Conservation (phyloP, 75 land plant species). For the Sequoiadendron giganteum region DNA sequence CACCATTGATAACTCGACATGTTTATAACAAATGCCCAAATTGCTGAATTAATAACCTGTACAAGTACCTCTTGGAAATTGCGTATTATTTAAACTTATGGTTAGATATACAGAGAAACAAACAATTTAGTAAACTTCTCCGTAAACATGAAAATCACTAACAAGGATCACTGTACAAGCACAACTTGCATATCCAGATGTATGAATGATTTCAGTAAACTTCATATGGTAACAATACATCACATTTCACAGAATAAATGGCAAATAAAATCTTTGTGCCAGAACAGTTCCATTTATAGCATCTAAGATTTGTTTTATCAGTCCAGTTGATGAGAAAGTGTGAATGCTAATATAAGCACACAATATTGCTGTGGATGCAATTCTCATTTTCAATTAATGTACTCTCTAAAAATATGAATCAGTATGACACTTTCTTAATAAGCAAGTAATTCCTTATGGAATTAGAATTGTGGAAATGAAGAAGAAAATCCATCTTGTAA, state of each 20-base stretch:
- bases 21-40: background rate
- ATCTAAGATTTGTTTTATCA: background rate
- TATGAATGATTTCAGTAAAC: background rate
- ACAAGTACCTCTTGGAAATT: background rate
- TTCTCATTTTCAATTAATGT: background rate
- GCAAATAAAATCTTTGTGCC: background rate
- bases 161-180: background rate
- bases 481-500: background rate
- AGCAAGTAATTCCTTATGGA: background rate
- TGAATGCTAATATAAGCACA: background rate
- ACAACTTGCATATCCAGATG: background rate
- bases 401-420: background rate
- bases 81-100: background rate
- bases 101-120: background rate
- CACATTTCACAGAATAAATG: background rate
- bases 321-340: background rate
- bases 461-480: background rate
- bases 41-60: background rate
- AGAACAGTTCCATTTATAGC: background rate
- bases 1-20: background rate
- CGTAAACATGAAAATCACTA: background rate
- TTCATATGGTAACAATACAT: background rate
- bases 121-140: background rate
- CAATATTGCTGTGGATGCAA: background rate
- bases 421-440: background rate